Evolutionary conservation across 116 monocot genomes (phyloP).

Genomic region (Posidonia oceanica): DNA sequence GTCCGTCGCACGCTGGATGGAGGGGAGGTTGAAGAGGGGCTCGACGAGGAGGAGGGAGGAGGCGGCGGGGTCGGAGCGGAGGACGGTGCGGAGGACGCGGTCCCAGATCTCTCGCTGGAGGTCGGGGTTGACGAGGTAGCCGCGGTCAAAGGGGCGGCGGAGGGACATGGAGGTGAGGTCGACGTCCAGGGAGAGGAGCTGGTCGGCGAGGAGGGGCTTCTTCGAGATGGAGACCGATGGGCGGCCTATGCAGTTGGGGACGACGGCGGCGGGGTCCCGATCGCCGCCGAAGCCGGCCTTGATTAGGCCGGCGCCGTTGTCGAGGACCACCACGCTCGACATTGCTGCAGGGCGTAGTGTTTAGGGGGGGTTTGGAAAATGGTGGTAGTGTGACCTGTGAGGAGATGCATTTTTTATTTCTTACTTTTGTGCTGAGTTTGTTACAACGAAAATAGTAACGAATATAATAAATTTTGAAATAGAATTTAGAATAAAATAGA

Average conservation of each 20-base stretch:
- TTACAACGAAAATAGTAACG: too few relatives aligned
- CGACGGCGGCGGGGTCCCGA: conserved; percentile 47
- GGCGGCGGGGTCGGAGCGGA: conserved; percentile 29
- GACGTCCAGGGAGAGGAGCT: conserved; percentile 47
- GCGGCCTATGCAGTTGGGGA: conserved; percentile 80
- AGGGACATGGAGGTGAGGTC: conserved; percentile 63
- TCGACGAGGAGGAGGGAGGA: conserved; percentile 89
- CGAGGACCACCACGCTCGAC: conserved; percentile 54
- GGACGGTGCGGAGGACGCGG: conserved; percentile 41
- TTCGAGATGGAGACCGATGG: conserved; percentile 7
- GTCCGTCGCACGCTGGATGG: conserved; percentile 63
- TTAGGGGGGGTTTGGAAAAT: not conserved
- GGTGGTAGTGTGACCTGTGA: not conserved
- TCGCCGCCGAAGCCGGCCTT: conserved; percentile 95
- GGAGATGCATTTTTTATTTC: too few relatives aligned
- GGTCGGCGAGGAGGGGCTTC: conserved; percentile 38
- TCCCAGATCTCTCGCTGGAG: conserved; percentile 75
- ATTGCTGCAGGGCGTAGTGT: not conserved
- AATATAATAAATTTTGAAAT: too few relatives aligned
- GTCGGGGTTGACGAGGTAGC: conserved; percentile 77
- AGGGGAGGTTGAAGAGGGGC: conserved; percentile 69
- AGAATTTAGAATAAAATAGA: too few relatives aligned
- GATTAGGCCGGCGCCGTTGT: conserved; percentile 84
- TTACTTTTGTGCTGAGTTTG: too few relatives aligned
- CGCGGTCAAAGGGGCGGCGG: conserved; percentile 87